phyloP scores from a whole-genome alignment of 2,329 filamentous ascomycete species.

The Tricladium varicosporioides region DNA sequence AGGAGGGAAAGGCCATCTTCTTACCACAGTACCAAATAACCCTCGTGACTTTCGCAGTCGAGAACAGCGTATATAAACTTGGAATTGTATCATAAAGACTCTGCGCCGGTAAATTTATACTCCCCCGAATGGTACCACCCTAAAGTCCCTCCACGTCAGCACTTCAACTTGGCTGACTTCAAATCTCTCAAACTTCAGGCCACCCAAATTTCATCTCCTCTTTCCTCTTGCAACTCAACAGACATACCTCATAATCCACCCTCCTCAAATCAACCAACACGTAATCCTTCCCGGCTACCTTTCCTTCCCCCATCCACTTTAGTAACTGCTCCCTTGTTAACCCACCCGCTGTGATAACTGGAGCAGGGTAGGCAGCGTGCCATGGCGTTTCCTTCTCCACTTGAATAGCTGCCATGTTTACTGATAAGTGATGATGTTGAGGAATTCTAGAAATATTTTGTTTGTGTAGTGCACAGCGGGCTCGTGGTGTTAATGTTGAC shows the following conservation, averaged over 20 bases:
- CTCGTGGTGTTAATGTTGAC: too few species aligned
- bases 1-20: too few species aligned
- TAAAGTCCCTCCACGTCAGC: conserved; percentile 5
- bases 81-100: conserved; percentile 33
- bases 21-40: conserved; percentile 35
- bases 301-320: conserved; percentile 4
- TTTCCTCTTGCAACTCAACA: too few species aligned
- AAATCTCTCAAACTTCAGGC: not conserved
- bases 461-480: too few species aligned
- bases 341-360: not conserved
- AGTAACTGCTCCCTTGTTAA: conserved; percentile 8
- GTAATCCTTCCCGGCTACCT: conserved; percentile 24
- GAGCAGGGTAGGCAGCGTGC: conserved; percentile 14
- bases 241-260: conserved; percentile 10
- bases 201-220: not conserved
- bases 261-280: conserved; percentile 36
- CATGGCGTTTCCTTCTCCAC: not conserved
- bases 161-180: not conserved
- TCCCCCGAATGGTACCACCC: conserved; percentile 35
- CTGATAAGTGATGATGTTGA: too few species aligned
- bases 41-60: conserved; percentile 21
- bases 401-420: too few species aligned
- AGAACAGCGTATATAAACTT: conserved; percentile 31
- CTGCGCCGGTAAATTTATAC: conserved; percentile 36
- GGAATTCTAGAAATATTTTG: too few species aligned